Conservation (phyloP, 2,329 filamentous ascomycete species). For the Pseudovirgaria hyperparasitica region DNA sequence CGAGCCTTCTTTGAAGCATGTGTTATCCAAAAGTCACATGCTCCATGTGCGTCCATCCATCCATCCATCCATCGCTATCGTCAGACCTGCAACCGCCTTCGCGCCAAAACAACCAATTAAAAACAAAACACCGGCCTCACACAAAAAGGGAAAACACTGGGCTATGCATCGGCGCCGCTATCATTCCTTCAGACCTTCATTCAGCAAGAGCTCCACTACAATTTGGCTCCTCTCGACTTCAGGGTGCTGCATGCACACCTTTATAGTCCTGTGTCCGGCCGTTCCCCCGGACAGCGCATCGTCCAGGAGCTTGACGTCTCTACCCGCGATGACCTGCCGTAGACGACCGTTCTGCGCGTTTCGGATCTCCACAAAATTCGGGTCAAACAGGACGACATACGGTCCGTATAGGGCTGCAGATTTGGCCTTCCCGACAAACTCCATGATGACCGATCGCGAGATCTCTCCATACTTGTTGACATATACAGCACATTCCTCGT, state of each 20-base stretch:
- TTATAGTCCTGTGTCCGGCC: conserved; percentile 57
- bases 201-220: conserved; percentile 82
- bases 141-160: too few relatives aligned
- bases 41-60: too few relatives aligned
- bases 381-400: conserved; percentile 86
- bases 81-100: too few relatives aligned
- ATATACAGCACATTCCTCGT: conserved; percentile 93
- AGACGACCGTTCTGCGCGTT: conserved; percentile 93
- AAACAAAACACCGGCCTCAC: too few relatives aligned
- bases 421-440: conserved; percentile 90
- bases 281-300: conserved; percentile 37
- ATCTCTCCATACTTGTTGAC: conserved; percentile 98
- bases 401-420: conserved; percentile 81
- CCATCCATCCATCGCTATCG: too few relatives aligned
- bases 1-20: too few relatives aligned
- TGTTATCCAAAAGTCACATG: too few relatives aligned
- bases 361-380: conserved; percentile 91
- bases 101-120: too few relatives aligned
- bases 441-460: conserved; percentile 88
- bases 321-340: conserved; percentile 84
- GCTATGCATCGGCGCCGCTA: not conserved
- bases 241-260: conserved; percentile 91
- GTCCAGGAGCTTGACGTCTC: conserved; percentile 82
- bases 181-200: conserved; percentile 61
- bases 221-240: conserved; percentile 75